Base-by-base conservation (phyloP, 1,139 yeast species). In the Yamadazyma songkhlaensis region DNA sequence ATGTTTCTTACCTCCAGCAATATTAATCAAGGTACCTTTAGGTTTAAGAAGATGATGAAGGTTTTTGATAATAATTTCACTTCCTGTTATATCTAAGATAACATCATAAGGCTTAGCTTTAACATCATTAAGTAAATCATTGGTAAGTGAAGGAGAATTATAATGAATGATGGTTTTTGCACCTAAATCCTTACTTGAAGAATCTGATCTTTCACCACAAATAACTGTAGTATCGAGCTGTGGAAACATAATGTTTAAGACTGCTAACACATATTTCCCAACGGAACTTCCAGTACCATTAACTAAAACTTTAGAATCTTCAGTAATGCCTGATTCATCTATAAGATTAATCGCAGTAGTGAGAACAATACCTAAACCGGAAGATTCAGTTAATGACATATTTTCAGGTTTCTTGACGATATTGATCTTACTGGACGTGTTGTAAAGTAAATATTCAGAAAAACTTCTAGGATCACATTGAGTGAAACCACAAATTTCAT, bases 261-360 rank as follows among this genome's bases (percentile, higher is more conserved):
- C 50, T 53, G 82, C 88, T 22, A 79, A 65, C 3, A 74, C 71
- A 59, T 67, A 73, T 42, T 78, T 58, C 2, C 92, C 95, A 5
- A 84, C 84, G n/a, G 82, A 67, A 1, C 94, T 77, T 4, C 86
- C 78, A 10, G 84, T 92, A 31, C 95, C 95, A 41, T 84, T 66
- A 29, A 86, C 66, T 35, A 85, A 62, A 1, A 84, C 72, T 42
- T 62, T 62, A 17, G 41, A 42, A 30, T 34, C 25, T 8, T 34
- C 32, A 6, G 27, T 24, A 14, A 42, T 5, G 1, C 31, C 25
- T 9, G 23, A 3, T 53, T 10, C n/a, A 4, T 34, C 12, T 3
- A 22, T 11, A 15, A 21, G 10, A 9, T 23, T 12, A n/a, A 22
- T 6, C 42, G 87, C 86, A 1, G 87, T 67, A 7, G 81, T 81